Conservation (phyloP, 495 filamentous ascomycete species). For the Collariella sp. region DNA sequence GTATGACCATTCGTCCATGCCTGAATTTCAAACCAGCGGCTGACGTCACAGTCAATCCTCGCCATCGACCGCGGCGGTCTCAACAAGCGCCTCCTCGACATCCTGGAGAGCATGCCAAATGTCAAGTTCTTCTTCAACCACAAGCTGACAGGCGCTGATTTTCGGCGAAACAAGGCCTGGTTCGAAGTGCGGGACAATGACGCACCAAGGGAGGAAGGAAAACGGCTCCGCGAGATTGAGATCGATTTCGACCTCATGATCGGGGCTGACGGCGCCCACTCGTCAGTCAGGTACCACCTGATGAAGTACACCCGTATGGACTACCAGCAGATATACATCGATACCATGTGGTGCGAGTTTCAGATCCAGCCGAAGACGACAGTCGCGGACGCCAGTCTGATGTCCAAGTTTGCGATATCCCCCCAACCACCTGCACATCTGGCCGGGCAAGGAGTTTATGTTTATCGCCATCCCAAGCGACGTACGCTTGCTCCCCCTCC, state of each 20-base stretch:
- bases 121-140: slow-evolving; percentile 87
- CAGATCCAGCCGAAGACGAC: slow-evolving; percentile 49
- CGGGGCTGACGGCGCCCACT: slow-evolving; percentile 95
- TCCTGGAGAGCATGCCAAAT: slow-evolving; percentile 71
- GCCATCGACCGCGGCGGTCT: slow-evolving; percentile 66
- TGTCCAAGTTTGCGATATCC: slow-evolving; percentile 63
- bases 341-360: slow-evolving; percentile 96
- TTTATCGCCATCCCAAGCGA: slow-evolving; percentile 91
- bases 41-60: slow-evolving; percentile 36
- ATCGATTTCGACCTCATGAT: slow-evolving; percentile 85
- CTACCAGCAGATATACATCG: slow-evolving; percentile 93
- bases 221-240: slow-evolving; percentile 48
- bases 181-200: slow-evolving; percentile 53
- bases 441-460: slow-evolving; percentile 89
- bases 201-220: slow-evolving; percentile 3
- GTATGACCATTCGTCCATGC: slow-evolving; percentile 38
- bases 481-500: slow-evolving; percentile 24
- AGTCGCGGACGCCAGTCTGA: slow-evolving; percentile 26
- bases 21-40: not conserved
- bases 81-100: slow-evolving; percentile 80
- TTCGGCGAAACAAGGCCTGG: slow-evolving; percentile 71
- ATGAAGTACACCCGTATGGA: slow-evolving; percentile 88
- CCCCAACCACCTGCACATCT: slow-evolving; percentile 95
- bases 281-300: slow-evolving; percentile 76
- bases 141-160: slow-evolving; percentile 81